phyloP scores from a whole-genome alignment of 1,284 basidiomycete genomes.

The Heliocybe sulcata region DNA sequence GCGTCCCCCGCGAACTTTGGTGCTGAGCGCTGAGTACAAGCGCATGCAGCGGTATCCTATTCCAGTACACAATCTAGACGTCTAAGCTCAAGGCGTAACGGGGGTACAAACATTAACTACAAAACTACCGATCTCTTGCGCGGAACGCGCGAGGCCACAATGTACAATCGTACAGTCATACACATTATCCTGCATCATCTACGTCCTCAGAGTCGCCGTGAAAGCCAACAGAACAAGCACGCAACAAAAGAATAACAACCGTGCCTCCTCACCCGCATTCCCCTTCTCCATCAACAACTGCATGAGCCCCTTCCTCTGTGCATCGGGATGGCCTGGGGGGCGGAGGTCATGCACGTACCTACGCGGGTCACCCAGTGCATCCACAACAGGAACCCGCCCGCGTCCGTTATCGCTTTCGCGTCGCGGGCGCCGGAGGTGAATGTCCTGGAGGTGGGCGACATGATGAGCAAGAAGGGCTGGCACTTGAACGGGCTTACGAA shows the following conservation, averaged over 20 bases:
- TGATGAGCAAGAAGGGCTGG: conserved; percentile 83
- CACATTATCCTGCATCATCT: background rate
- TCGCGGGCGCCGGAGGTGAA: conserved; percentile 52
- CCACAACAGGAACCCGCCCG: conserved; percentile 69
- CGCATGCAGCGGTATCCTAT: no score
- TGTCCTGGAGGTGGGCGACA: conserved; percentile 86
- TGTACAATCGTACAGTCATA: background rate
- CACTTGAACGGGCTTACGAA: conserved; percentile 82
- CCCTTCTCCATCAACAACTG: conserved; percentile 48
- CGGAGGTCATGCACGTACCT: conserved; percentile 34
- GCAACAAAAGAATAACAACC: conserved; percentile 50
- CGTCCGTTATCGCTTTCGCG: conserved; percentile 87
- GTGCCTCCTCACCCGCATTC: conserved; percentile 60
- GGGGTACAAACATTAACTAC: no score
- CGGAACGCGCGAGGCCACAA: background rate
- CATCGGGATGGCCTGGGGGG: conserved; percentile 32
- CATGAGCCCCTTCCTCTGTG: conserved; percentile 22
- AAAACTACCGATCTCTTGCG: no score
- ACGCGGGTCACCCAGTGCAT: background rate
- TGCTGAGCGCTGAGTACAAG: no score
- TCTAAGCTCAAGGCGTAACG: no score
- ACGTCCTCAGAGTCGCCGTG: conserved; percentile 26
- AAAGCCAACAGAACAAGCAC: conserved; percentile 46
- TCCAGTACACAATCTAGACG: no score
- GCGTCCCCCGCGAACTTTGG: no score